Evolutionary conservation across 768 basidiomycete genomes (phyloP).

Genomic region (Pulveroboletus sp.): DNA sequence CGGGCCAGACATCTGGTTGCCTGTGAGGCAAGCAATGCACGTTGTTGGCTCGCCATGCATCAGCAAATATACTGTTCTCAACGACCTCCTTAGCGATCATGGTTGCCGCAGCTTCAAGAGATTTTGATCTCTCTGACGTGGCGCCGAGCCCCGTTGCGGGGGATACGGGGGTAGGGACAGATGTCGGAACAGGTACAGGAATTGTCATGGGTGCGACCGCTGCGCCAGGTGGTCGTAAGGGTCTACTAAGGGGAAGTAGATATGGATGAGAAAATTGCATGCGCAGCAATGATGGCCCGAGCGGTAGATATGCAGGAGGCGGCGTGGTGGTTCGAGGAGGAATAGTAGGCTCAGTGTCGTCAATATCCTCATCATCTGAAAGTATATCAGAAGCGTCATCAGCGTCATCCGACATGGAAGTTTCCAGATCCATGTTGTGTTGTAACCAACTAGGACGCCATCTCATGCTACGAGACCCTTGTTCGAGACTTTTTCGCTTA

Average conservation of each 20-base stretch:
- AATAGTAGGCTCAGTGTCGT: constrained; percentile 19
- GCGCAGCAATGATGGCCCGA: constrained; percentile 62
- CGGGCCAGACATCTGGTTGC: constrained; percentile 48
- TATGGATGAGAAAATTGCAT: constrained; percentile 62
- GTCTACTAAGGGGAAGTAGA: constrained; percentile 57
- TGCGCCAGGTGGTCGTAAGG: constrained; percentile 56
- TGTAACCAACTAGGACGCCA: constrained; percentile 41
- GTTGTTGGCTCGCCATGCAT: constrained; percentile 53
- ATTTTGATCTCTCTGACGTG: constrained; percentile 59
- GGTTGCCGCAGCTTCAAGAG: constrained; percentile 61
- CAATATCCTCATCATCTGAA: constrained; percentile 39
- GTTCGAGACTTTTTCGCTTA: constrained; percentile 55
- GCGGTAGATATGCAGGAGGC: constrained; percentile 63
- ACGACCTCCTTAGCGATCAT: constrained; percentile 65
- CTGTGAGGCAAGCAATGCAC: constrained; percentile 8
- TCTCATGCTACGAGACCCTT: constrained; percentile 33
- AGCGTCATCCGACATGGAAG: constrained; percentile 29
- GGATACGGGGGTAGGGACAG: constrained; percentile 82
- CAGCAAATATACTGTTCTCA: constrained; percentile 67
- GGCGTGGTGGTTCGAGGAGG: constrained; percentile 63
- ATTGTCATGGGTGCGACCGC: constrained; percentile 44
- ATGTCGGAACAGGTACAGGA: constrained; percentile 37
- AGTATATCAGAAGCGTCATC: constrained; percentile 38
- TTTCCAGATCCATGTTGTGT: constrained; percentile 46
- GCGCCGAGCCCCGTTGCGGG: constrained; percentile 68